A percentile compares a stretch with the other conserved stretches of the same genome.
These are phyloP conservation scores for Acrocalymma vagum DNA, from an alignment of 2,329 filamentous ascomycete species.

Conservation along the genomic window DNA sequence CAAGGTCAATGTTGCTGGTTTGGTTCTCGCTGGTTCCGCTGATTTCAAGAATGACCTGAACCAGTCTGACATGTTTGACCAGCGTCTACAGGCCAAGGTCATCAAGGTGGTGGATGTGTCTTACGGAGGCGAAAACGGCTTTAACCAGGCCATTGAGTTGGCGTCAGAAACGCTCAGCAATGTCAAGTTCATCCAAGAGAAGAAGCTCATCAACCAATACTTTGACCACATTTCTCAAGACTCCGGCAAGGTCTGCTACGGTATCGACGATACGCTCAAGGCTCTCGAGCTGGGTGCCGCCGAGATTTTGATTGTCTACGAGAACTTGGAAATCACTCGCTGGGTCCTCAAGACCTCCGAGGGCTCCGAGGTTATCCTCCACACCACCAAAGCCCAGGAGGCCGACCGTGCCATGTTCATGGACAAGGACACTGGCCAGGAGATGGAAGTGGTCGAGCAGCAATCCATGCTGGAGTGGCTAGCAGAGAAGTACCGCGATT, in stretches of 20 bases:
- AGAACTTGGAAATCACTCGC: slow-evolving; percentile 94
- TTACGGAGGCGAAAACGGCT: slow-evolving; percentile 98
- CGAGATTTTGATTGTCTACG: slow-evolving; percentile 94
- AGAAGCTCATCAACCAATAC: slow-evolving; percentile 99
- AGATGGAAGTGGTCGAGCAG: slow-evolving; percentile 93
- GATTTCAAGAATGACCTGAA: slow-evolving; percentile 99
- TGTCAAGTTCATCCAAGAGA: slow-evolving; percentile 99
- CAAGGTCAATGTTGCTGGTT: slow-evolving; percentile 96
- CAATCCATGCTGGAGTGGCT: slow-evolving; percentile 99
- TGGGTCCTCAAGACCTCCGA: slow-evolving; percentile 85
- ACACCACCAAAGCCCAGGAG: slow-evolving; percentile 90
- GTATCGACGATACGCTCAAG: slow-evolving; percentile 97
- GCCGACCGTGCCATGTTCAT: slow-evolving; percentile 82
- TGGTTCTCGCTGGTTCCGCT: slow-evolving; percentile 95
- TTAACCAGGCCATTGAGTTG: slow-evolving; percentile 98
- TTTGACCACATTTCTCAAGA: slow-evolving; percentile 99
- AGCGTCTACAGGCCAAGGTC: slow-evolving; percentile 89
- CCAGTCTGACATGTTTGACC: slow-evolving; percentile 96
- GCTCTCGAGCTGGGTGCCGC: slow-evolving; percentile 94
- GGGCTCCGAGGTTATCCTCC: slow-evolving; percentile 76
- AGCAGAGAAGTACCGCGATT: slow-evolving; percentile 97
- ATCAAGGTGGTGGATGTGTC: slow-evolving; percentile 99
- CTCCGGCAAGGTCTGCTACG: slow-evolving; percentile 95
- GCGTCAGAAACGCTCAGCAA: slow-evolving; percentile 95
- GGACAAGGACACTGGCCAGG: slow-evolving; percentile 94